phyloP scores from a whole-genome alignment of 768 basidiomycete genomes.

The Lactarius sanguifluus region DNA sequence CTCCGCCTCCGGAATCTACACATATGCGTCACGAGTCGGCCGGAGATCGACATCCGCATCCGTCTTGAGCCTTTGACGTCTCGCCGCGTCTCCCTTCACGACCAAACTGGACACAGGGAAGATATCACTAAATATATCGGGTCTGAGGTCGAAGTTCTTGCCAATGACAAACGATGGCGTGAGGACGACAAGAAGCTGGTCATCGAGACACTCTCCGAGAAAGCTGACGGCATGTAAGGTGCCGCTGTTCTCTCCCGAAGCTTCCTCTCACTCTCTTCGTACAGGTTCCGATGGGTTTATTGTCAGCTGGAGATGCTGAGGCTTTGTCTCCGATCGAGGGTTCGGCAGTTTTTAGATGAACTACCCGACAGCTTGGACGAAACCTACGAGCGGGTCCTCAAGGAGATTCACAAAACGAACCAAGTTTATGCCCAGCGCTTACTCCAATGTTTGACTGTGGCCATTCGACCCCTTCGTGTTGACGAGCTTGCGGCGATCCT shows the following conservation, averaged over 20 bases:
- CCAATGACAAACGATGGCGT: background rate
- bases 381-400: background rate
- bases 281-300: background rate
- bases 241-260: background rate
- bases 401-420: background rate
- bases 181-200: background rate
- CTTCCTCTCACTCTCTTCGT: background rate
- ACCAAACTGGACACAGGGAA: background rate
- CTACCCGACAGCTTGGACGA: background rate
- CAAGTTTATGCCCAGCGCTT: background rate
- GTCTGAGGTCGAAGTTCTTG: background rate
- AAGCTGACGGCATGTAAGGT: background rate
- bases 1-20: background rate
- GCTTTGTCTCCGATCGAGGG: background rate
- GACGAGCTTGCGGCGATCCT: background rate
- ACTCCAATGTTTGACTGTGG: background rate
- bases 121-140: background rate
- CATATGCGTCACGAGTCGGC: background rate
- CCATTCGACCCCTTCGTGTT: background rate
- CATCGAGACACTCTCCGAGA: background rate
- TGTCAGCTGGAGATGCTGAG: background rate
- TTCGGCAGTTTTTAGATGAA: background rate
- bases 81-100: background rate
- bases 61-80: background rate
- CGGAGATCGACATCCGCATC: background rate